phyloP scores from a whole-genome alignment of 345 rosid species.

The Gossypium stocksii region DNA sequence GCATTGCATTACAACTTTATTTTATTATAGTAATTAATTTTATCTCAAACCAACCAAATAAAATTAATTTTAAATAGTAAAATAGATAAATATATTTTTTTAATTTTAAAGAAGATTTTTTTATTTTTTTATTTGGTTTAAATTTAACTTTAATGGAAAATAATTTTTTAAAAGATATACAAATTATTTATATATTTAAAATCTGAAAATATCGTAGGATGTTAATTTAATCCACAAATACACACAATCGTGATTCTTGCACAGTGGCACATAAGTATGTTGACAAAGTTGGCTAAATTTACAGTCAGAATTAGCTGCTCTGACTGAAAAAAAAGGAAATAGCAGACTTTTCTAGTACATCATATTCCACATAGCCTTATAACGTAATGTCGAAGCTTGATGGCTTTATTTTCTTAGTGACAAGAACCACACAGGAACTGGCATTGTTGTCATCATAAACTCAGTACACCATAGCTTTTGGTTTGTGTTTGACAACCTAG shows the following conservation, averaged over 20 bases:
- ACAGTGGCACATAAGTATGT: neutral
- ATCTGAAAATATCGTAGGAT: no score
- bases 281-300: neutral
- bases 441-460: neutral
- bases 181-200: no score
- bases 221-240: neutral
- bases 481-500: neutral
- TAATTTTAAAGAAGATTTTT: no score
- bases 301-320: conserved; percentile 32
- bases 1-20: no score
- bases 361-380: neutral
- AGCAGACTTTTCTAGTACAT: neutral
- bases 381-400: neutral
- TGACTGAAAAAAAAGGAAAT: neutral
- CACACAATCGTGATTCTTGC: neutral
- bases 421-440: conserved; percentile 10
- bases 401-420: neutral
- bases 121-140: no score
- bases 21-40: no score
- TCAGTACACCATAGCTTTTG: neutral
- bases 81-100: no score
- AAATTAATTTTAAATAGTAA: no score
- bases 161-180: no score
- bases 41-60: no score
- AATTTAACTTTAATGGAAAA: no score